phyloP scores from a whole-genome alignment of 371 early-diverging fungal genomes.

The Mucor ambiguus region DNA sequence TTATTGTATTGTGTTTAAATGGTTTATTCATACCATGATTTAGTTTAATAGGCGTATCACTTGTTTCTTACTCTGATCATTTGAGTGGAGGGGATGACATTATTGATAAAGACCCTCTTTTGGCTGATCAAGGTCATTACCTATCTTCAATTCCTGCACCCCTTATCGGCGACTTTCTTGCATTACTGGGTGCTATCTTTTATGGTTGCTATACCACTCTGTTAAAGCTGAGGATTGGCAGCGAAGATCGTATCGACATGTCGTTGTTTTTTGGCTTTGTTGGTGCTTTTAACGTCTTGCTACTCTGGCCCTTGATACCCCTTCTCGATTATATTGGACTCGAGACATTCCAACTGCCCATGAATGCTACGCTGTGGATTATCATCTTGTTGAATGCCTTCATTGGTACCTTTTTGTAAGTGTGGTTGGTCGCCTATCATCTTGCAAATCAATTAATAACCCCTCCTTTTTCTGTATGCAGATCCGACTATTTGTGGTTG shows the following conservation, averaged over 20 bases:
- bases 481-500: slow-evolving; percentile 79
- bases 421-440: not conserved
- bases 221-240: slow-evolving; percentile 67
- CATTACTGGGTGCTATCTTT: slow-evolving; percentile 69
- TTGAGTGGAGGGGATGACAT: not conserved
- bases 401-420: slow-evolving; percentile 72
- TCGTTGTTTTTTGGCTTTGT: slow-evolving; percentile 80
- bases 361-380: slow-evolving; percentile 47
- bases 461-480: slow-evolving; percentile 9
- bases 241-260: slow-evolving; percentile 70
- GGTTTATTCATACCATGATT: not conserved
- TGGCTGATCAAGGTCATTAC: not conserved
- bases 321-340: slow-evolving; percentile 61
- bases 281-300: slow-evolving; percentile 69
- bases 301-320: slow-evolving; percentile 69
- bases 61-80: slow-evolving; percentile 51
- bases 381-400: slow-evolving; percentile 72
- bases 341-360: slow-evolving; percentile 68
- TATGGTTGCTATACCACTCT: slow-evolving; percentile 78
- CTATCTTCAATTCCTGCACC: slow-evolving; percentile 11
- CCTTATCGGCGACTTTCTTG: slow-evolving; percentile 69
- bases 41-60: slow-evolving; percentile 56
- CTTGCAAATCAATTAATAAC: not conserved
- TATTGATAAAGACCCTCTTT: slow-evolving; percentile 6
- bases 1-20: not conserved